Evolutionary conservation across 257 asterid species (phyloP).

Genomic region (Gentiana straminea): DNA sequence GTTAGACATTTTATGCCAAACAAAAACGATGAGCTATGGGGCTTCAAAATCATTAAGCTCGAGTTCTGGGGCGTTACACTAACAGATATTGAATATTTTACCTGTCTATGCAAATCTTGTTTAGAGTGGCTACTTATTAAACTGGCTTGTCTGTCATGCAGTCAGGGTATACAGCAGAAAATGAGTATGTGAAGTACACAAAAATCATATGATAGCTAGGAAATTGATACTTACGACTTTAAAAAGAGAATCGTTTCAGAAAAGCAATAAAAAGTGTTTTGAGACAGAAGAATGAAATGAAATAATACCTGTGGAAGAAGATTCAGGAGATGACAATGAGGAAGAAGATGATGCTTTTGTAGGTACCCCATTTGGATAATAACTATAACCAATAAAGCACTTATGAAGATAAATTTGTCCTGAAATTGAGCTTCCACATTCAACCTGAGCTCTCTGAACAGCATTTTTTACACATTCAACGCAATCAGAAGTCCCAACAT

Average conservation of each 20-base stretch:
- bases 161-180: too few relatives aligned
- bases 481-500: slow-evolving; percentile 76
- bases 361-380: slow-evolving; percentile 62
- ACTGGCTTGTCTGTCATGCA: too few relatives aligned
- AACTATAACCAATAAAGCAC: slow-evolving; percentile 65
- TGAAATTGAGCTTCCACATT: slow-evolving; percentile 86
- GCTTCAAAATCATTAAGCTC: background rate
- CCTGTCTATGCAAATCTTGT: too few relatives aligned
- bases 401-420: slow-evolving; percentile 79
- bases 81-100: background rate
- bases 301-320: slow-evolving; percentile 49
- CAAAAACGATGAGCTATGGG: background rate
- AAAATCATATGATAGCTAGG: too few relatives aligned
- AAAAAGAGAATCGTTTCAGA: too few relatives aligned
- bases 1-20: slow-evolving; percentile 11
- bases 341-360: slow-evolving; percentile 54
- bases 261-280: too few relatives aligned
- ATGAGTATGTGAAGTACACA: too few relatives aligned
- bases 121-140: too few relatives aligned
- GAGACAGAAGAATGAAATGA: background rate
- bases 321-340: slow-evolving; percentile 25
- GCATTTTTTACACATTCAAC: slow-evolving; percentile 80
- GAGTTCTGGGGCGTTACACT: background rate
- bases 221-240: too few relatives aligned
- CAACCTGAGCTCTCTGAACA: slow-evolving; percentile 89